Conservation (phyloP, 768 basidiomycete species). For the Tephrocybe sp. region DNA sequence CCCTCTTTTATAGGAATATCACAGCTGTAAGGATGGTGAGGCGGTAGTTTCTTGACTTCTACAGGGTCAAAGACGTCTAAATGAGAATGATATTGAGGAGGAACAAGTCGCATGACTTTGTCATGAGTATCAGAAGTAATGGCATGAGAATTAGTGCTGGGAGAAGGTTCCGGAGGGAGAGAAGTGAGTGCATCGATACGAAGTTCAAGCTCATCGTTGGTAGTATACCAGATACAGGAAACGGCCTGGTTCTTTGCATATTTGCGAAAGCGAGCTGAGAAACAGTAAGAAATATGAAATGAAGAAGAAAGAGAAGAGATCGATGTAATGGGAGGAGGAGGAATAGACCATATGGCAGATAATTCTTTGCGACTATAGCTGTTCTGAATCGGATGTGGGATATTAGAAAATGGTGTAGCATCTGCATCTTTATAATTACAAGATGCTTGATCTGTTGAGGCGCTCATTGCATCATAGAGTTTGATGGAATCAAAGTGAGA, state of each 20-base stretch:
- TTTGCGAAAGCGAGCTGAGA: conserved; percentile 17
- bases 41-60: conserved; percentile 23
- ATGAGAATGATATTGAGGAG: conserved; percentile 2
- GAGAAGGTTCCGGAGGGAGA: conserved; percentile 4
- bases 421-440: neutral
- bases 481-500: neutral
- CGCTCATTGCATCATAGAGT: neutral
- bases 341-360: conserved; percentile 10
- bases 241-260: conserved; percentile 17
- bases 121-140: neutral
- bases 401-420: neutral
- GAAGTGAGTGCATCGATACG: neutral
- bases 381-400: conserved; percentile 3
- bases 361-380: conserved; percentile 13
- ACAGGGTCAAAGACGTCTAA: conserved; percentile 20
- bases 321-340: conserved; percentile 4
- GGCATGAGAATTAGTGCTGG: too few species aligned
- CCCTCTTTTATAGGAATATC: conserved; percentile 30
- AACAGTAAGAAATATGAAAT: conserved; percentile 14
- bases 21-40: conserved; percentile 31
- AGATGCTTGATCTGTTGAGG: neutral
- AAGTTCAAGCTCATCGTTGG: neutral
- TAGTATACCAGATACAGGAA: conserved; percentile 7
- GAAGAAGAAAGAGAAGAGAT: too few species aligned
- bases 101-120: neutral